These are phyloP conservation scores for Euphorbia corollata DNA, from an alignment of 441 rosid genomes.

Conservation along the genomic window DNA sequence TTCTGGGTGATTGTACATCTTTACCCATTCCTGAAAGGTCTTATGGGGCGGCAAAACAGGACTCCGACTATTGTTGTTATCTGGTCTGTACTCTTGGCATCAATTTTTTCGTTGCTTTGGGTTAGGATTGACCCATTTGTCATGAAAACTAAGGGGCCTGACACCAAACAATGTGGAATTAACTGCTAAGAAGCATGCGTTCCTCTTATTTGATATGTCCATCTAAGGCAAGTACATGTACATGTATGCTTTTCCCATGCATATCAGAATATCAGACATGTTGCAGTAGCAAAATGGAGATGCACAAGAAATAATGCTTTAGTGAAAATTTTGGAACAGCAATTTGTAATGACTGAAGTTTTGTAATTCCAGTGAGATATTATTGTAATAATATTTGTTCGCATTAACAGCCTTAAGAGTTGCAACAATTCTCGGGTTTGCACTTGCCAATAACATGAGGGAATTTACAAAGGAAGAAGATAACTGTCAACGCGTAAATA, in stretches of 20 bases:
- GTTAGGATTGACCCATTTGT: slow-evolving; percentile 88
- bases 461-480: background rate
- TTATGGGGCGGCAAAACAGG: slow-evolving; percentile 90
- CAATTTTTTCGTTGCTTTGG: slow-evolving; percentile 92
- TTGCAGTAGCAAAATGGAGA: slow-evolving; percentile 26
- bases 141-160: slow-evolving; percentile 87
- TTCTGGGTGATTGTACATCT: slow-evolving; percentile 96
- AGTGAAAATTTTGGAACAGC: slow-evolving; percentile 29
- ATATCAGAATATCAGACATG: slow-evolving; percentile 16
- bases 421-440: background rate
- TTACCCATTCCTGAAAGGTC: slow-evolving; percentile 95
- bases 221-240: slow-evolving; percentile 24
- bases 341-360: slow-evolving; percentile 25
- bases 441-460: background rate
- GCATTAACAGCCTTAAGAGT: background rate
- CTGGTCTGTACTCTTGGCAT: slow-evolving; percentile 86
- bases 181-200: slow-evolving; percentile 49
- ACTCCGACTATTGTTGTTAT: slow-evolving; percentile 92
- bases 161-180: slow-evolving; percentile 67
- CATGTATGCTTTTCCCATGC: slow-evolving; percentile 20
- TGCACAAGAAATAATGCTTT: slow-evolving; percentile 27
- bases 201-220: slow-evolving; percentile 21
- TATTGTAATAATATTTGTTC: slow-evolving; percentile 12
- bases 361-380: slow-evolving; percentile 28
- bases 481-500: background rate